Base-by-base conservation (phyloP, 768 basidiomycete genomes). In the Boletus edulis region DNA sequence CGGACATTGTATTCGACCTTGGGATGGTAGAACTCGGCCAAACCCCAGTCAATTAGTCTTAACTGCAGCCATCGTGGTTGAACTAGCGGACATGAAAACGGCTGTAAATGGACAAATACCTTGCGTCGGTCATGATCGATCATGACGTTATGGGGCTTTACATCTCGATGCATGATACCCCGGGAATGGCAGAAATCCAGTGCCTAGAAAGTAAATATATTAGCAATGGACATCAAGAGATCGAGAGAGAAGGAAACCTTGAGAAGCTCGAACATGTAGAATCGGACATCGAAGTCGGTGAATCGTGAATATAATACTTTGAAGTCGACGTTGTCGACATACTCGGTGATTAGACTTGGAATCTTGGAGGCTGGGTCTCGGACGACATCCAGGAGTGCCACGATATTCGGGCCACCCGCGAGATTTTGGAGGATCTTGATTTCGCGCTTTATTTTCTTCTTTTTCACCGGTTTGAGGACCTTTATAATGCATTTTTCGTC, bases 361-460 rank as follows among this genome's bases (percentile, higher is more conserved):
- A 98, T 98, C 77, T 98, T 98, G 52, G 94, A 94, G 59, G 91
- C 85, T 37, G 89, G 91, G 76, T 98, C 96, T 63, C 96, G 85
- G 57, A 98, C 96, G 62, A 98, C 94, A 68, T 98, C 96, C 58
- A 98, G 78, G 48, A 98, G 79, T 8, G 88, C 88, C 46, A 98
- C 91, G 59, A 98, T 81, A 72, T 98, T 98, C 4, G 94, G 94
- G 7, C 96, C 96, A 24, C 96, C 95, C 0, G 94, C 92, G 31
- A 98, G 80, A 70, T 98, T 97, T 74, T 95, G 94, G 24, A 98
- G 76, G 66, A 98, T 96, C 79, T 98, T 98, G 72, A 98, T 97
- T 76, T 98, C 96, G 59, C 96, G 83, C 77, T 98, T 98, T 75
- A 98, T 98, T 77, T 98, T 98, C 84, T 98, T 98, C 85, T 98